phyloP scores from a whole-genome alignment of 176 grass and related monocot genomes.

The Oryza officinalis region DNA sequence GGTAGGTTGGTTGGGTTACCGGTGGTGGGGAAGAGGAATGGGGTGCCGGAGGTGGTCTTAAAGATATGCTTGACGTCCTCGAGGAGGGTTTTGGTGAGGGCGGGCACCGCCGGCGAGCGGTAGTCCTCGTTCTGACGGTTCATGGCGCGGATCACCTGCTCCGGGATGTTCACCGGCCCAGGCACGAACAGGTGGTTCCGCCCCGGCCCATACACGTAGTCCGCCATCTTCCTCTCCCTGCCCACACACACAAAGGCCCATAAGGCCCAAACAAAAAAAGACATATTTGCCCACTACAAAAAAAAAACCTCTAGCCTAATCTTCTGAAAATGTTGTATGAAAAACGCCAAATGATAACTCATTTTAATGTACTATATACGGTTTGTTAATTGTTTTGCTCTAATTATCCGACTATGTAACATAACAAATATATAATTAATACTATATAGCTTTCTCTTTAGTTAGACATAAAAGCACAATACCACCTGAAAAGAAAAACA shows the following conservation, averaged over 20 bases:
- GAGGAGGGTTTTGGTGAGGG: constrained; percentile 79
- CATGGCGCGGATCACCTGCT: constrained; percentile 87
- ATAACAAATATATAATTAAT: too few relatives aligned
- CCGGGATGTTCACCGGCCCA: constrained; percentile 92
- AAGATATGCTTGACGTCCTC: constrained; percentile 98
- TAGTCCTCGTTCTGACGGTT: constrained; percentile 98
- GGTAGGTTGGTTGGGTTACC: constrained; percentile 4
- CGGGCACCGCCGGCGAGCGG: constrained; percentile 77
- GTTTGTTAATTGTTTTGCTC: not conserved
- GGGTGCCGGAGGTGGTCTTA: constrained; percentile 88
- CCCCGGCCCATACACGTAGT: constrained; percentile 86
- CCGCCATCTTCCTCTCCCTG: constrained; percentile 59
- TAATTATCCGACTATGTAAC: not conserved
- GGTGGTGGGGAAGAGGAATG: constrained; percentile 88
- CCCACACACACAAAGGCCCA: not conserved
- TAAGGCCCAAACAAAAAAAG: not conserved
- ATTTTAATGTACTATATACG: not conserved
- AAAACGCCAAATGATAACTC: not conserved
- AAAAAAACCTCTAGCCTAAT: not conserved
- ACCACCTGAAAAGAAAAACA: not conserved
- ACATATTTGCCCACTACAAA: too few relatives aligned
- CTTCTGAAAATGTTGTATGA: not conserved
- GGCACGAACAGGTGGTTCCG: constrained; percentile 94
- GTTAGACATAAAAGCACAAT: not conserved
- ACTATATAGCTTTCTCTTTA: too few relatives aligned